phyloP scores from a whole-genome alignment of 805 yeast species.

The Nakazawaea ishiwadae region DNA sequence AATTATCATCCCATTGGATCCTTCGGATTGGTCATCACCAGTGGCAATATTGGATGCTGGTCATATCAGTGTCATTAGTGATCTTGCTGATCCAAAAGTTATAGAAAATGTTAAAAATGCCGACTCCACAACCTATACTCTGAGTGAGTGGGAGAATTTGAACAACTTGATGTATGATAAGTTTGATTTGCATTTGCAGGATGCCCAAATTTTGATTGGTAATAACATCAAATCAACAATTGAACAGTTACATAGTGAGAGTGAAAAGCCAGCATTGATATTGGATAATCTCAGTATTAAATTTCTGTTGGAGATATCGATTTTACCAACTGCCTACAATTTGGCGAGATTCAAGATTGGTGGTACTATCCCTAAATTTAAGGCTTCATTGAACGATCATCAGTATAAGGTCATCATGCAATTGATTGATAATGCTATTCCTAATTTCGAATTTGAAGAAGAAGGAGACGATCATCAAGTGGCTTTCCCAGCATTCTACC shows the following conservation, averaged over 20 bases:
- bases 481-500: constrained; percentile 27
- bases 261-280: constrained; percentile 50
- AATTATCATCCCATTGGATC: constrained; percentile 79
- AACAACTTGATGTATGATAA: constrained; percentile 86
- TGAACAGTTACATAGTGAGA: constrained; percentile 54
- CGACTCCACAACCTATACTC: constrained; percentile 39
- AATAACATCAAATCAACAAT: constrained; percentile 75
- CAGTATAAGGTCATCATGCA: constrained; percentile 88
- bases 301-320: constrained; percentile 74
- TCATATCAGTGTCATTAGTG: constrained; percentile 79
- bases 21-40: constrained; percentile 75
- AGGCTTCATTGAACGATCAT: constrained; percentile 74
- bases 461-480: constrained; percentile 27
- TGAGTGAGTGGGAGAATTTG: constrained; percentile 65
- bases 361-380: constrained; percentile 71
- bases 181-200: constrained; percentile 69
- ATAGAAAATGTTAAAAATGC: constrained; percentile 67
- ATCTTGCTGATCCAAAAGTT: constrained; percentile 65
- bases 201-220: constrained; percentile 87
- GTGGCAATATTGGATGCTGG: constrained; percentile 95
- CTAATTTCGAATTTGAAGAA: constrained; percentile 36
- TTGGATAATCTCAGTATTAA: constrained; percentile 74
- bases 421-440: constrained; percentile 65
- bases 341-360: constrained; percentile 69
- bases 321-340: constrained; percentile 72